Base-by-base conservation (phyloP, 306 rosid species). In the Cicer bijugum region DNA sequence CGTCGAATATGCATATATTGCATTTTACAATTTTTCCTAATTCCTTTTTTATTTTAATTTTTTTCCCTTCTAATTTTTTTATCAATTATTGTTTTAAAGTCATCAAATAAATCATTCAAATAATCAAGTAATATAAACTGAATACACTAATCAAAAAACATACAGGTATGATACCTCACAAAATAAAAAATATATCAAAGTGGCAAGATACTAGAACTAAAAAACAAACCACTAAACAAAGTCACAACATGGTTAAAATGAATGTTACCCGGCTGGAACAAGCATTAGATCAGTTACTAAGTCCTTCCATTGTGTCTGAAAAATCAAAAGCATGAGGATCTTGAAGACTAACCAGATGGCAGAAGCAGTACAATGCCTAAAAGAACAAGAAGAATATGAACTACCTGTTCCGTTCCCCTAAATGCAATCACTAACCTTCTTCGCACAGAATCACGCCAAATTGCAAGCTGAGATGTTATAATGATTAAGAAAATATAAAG, bases 381-480 rank as follows among this genome's bases (percentile, higher is more conserved):
- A 70, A 71, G 71, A 63, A 80, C 20, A 66, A 48, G 17, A 74
- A 57, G 57, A 73, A 45, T 56, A 75, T 44, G 76, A 60, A 75
- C 76, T 80, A 91, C 98, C 90, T 93, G 97, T 76, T 91, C 98
- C 38, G 98, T 93, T 74, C 98, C 98, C 84, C 98, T 83, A 80
- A 93, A 93, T 81, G 98, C 92, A 78, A 93, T 79, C 78, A 93
- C 96, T 53, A 93, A 74, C 80, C 96, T 88, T 83, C 85, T 91
- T 62, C 92, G 72, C 6, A 16, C 72, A 82, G 83, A 85, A 83
- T 93, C 98, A 43, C 97, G 94, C 97, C 98, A 93, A 67, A 93
- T 88, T 78, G 98, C 97, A 78, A 91, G 97, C 98, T 93, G 89
- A 78, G 82, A 71, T 17, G 70, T 69, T 80, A 57, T 74, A 42